Evolutionary conservation across 2,329 filamentous ascomycete genomes (phyloP).

Genomic region (Talaromyces pinophilus): DNA sequence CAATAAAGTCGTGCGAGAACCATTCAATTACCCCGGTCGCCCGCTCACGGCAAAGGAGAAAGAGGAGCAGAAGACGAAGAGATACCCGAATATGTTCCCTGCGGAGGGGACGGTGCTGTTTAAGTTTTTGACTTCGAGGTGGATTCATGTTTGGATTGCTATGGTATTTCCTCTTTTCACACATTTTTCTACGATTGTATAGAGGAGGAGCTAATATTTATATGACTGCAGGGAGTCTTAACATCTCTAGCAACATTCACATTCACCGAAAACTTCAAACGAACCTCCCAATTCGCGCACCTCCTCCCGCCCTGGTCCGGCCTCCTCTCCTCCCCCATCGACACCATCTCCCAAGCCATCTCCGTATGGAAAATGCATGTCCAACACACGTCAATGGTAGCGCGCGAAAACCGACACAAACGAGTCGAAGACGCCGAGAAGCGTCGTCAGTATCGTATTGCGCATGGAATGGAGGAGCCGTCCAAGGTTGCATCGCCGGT

Average conservation of each 20-base stretch:
- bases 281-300: conserved; percentile 75
- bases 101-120: conserved; percentile 77
- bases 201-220: background rate
- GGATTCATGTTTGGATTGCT: conserved; percentile 79
- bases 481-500: conserved; percentile 31
- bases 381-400: conserved; percentile 67
- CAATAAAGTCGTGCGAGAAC: conserved; percentile 36
- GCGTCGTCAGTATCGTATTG: conserved; percentile 79
- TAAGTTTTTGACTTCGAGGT: conserved; percentile 77
- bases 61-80: conserved; percentile 64
- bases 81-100: conserved; percentile 89
- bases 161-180: conserved; percentile 59
- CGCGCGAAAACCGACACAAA: conserved; percentile 69
- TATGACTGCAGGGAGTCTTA: conserved; percentile 60
- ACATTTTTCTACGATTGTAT: background rate
- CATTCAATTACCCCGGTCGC: conserved; percentile 72
- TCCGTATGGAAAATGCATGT: conserved; percentile 77
- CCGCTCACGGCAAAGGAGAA: conserved; percentile 66
- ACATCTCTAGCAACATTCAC: conserved; percentile 69
- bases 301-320: conserved; percentile 72
- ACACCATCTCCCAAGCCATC: conserved; percentile 64
- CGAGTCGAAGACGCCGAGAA: conserved; percentile 85
- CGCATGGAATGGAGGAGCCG: conserved; percentile 71
- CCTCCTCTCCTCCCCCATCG: conserved; percentile 68
- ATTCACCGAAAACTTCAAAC: conserved; percentile 75